These are phyloP conservation scores for Hygrocybe coccinea DNA, from an alignment of 768 basidiomycete species.

Conservation along the genomic window DNA sequence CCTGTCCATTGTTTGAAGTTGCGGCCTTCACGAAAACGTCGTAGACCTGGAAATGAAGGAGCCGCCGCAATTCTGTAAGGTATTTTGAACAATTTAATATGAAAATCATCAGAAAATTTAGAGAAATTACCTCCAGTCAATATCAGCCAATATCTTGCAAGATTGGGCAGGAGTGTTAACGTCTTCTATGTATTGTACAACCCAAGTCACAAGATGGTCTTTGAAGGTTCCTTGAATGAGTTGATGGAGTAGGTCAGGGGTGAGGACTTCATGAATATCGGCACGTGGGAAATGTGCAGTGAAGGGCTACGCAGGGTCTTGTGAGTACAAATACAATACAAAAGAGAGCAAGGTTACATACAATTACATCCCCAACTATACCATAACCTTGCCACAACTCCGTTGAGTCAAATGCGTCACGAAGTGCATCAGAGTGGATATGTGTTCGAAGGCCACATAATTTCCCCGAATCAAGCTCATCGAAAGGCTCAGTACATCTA, in stretches of 20 bases:
- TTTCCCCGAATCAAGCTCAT: too few relatives aligned
- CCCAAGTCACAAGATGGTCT: conserved; percentile 38
- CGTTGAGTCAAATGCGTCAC: too few relatives aligned
- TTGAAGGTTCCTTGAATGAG: conserved; percentile 41
- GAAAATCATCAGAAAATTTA: background rate
- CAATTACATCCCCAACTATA: too few relatives aligned
- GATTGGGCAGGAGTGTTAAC: conserved; percentile 16
- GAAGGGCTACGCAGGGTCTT: conserved; percentile 32
- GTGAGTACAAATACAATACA: background rate
- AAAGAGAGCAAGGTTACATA: too few relatives aligned
- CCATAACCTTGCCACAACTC: too few relatives aligned
- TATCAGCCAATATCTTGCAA: conserved; percentile 27
- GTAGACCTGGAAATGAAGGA: conserved; percentile 8
- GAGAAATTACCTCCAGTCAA: conserved; percentile 27
- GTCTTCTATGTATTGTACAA: conserved; percentile 27
- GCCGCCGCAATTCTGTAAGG: conserved; percentile 8
- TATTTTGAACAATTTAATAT: background rate
- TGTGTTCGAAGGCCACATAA: too few relatives aligned
- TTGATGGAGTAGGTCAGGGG: conserved; percentile 35
- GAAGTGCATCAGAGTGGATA: too few relatives aligned
- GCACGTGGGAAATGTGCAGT: conserved; percentile 32
- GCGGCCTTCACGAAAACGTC: conserved; percentile 8
- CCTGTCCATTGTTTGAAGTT: conserved; percentile 13
- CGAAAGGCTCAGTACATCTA: too few relatives aligned
- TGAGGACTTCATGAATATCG: conserved; percentile 30